phyloP scores from a whole-genome alignment of 176 grass and related monocot species.

The Dendrocalamus sinicus region DNA sequence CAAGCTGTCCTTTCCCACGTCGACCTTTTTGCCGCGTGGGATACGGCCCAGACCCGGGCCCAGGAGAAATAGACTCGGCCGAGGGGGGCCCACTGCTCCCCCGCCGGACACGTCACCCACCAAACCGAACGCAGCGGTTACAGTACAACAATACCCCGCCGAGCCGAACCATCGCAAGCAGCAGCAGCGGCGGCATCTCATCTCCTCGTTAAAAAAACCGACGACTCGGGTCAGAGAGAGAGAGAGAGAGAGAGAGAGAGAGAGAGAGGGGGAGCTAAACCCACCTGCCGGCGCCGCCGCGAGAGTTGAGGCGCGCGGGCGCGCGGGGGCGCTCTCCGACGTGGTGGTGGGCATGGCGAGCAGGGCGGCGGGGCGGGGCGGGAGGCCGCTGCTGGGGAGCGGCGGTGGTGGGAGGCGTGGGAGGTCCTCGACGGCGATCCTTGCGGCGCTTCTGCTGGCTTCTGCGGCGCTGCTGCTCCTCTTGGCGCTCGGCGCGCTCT shows the following conservation, averaged over 20 bases:
- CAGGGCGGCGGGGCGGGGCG: conserved; percentile 46
- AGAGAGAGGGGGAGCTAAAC: not conserved
- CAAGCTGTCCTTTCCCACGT: not conserved
- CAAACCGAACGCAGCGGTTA: not conserved
- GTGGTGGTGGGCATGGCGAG: conserved; percentile 30
- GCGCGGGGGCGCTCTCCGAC: not conserved
- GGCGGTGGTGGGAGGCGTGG: conserved; percentile 51
- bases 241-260: not conserved
- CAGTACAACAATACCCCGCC: conserved; percentile 20
- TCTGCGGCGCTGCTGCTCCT: conserved; percentile 76
- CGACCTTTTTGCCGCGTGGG: not conserved
- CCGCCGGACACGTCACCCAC: conserved; percentile 38
- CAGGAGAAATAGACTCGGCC: not conserved
- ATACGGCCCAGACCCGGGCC: not conserved
- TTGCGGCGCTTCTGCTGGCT: conserved; percentile 71
- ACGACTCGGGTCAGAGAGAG: conserved; percentile 37
- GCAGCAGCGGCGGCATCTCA: not conserved
- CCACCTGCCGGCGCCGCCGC: not conserved
- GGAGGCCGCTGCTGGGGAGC: conserved; percentile 51
- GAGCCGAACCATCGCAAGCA: conserved; percentile 29
- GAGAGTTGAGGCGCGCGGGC: not conserved
- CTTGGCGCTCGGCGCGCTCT: conserved; percentile 80
- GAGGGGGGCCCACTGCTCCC: not conserved
- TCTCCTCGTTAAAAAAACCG: conserved; percentile 18
- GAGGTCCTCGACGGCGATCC: conserved; percentile 63